Percentiles rank a stretch among this genome's conserved stretches.
Evolutionary conservation across 1,284 basidiomycete species (phyloP).

Genomic region (Takashimella koratensis): DNA sequence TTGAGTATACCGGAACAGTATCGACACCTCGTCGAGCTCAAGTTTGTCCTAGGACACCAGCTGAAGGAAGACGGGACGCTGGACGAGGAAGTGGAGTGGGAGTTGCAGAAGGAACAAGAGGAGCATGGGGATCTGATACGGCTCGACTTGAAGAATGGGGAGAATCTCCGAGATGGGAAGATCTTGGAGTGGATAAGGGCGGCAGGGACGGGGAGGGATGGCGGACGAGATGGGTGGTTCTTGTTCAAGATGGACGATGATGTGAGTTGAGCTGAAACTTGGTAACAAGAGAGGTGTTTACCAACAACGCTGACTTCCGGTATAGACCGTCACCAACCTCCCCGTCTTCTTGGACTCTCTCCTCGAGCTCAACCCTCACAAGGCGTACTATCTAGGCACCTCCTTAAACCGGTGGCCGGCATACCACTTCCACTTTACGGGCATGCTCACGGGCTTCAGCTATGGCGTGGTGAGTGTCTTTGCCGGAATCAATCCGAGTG

Average conservation of each 20-base stretch:
- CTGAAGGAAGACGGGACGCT: conserved; percentile 8
- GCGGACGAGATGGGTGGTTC: conserved; percentile 8
- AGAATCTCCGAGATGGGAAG: conserved; percentile 19
- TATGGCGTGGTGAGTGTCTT: conserved; percentile 21
- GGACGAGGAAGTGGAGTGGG: conserved; percentile 10
- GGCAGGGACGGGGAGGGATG: conserved; percentile 4
- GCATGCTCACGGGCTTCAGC: conserved; percentile 26
- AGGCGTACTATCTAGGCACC: conserved; percentile 23
- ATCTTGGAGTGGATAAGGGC: conserved; percentile 14
- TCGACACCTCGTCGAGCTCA: conserved; percentile 22
- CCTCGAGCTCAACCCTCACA: conserved; percentile 9
- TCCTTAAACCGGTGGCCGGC: conserved; percentile 16
- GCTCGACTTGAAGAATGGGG: conserved; percentile 13
- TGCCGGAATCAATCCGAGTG: too few species aligned
- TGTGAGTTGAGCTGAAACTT: conserved; percentile 11
- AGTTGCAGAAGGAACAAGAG: conserved; percentile 15
- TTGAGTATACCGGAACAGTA: conserved; percentile 10
- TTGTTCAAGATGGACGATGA: conserved; percentile 28
- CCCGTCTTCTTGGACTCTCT: conserved; percentile 24
- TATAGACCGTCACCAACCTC: conserved; percentile 22
- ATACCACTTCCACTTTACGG: conserved; percentile 20
- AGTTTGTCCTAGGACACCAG: conserved; percentile 23
- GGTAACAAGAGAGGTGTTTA: not conserved
- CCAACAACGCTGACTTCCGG: not conserved
- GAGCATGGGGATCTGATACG: conserved; percentile 19